These are phyloP conservation scores for Sarocladiaceae sp. DNA, from an alignment of 2,329 filamentous ascomycete species.

Conservation along the genomic window DNA sequence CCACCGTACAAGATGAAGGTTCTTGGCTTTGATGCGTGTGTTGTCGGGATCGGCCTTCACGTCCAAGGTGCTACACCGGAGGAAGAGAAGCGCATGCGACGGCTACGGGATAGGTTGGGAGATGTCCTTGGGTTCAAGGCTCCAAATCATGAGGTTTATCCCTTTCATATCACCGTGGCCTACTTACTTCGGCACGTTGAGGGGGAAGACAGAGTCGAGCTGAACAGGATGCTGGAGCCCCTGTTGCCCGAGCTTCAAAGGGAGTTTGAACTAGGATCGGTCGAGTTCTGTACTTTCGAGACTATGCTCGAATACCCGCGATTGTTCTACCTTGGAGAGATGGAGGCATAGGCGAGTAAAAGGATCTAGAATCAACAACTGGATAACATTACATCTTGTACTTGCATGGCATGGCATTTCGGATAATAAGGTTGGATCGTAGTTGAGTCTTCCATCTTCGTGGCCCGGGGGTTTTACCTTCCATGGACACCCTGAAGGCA, in stretches of 20 bases:
- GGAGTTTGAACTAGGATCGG: slow-evolving; percentile 18
- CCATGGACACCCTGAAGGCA: no score
- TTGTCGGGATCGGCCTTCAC: slow-evolving; percentile 14
- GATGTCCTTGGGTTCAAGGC: slow-evolving; percentile 16
- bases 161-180: slow-evolving; percentile 19
- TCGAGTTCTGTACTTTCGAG: slow-evolving; percentile 20
- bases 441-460: no score
- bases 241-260: slow-evolving; percentile 12
- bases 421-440: no score
- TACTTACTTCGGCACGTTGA: slow-evolving; percentile 18
- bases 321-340: slow-evolving; percentile 16
- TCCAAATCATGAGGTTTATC: slow-evolving; percentile 19
- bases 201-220: slow-evolving; percentile 13
- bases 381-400: no score
- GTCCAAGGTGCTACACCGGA: slow-evolving; percentile 16
- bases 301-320: slow-evolving; percentile 17
- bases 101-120: slow-evolving; percentile 16
- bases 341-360: no score
- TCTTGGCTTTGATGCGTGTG: slow-evolving; percentile 6
- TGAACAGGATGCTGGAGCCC: slow-evolving; percentile 14
- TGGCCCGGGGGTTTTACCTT: no score
- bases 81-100: slow-evolving; percentile 17
- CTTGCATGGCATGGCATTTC: no score
- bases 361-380: no score
- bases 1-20: slow-evolving; percentile 16